Evolutionary conservation across 2,329 filamentous ascomycete genomes (phyloP).

Genomic region (Pseudopithomyces maydicus): DNA sequence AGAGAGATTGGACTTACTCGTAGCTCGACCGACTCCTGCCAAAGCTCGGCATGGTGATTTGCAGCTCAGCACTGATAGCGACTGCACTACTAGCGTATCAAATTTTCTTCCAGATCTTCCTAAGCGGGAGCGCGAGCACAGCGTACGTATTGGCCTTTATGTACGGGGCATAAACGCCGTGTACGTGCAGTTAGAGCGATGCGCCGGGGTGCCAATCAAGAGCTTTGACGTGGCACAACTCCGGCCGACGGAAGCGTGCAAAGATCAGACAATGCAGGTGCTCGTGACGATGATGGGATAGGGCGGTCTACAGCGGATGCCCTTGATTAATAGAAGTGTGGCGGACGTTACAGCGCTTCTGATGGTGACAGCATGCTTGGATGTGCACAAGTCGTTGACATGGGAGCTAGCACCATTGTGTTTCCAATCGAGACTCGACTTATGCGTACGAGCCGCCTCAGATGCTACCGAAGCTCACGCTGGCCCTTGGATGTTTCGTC

Average conservation of each 20-base stretch:
- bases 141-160: slow-evolving; percentile 29
- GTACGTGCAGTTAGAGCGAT: slow-evolving; percentile 20
- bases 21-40: slow-evolving; percentile 45
- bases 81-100: slow-evolving; percentile 27
- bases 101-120: slow-evolving; percentile 25
- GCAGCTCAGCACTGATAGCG: slow-evolving; percentile 15
- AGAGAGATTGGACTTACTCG: slow-evolving; percentile 40
- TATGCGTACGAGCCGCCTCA: slow-evolving; percentile 20
- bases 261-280: slow-evolving; percentile 8
- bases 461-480: slow-evolving; percentile 20
- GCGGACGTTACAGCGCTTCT: slow-evolving; percentile 6
- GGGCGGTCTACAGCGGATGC: slow-evolving; percentile 10
- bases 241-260: slow-evolving; percentile 17
- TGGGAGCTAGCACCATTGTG: neutral
- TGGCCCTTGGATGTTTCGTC: slow-evolving; percentile 23
- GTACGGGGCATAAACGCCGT: slow-evolving; percentile 31
- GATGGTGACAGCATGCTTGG: slow-evolving; percentile 15
- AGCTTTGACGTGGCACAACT: slow-evolving; percentile 14
- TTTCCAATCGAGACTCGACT: slow-evolving; percentile 16
- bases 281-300: slow-evolving; percentile 2
- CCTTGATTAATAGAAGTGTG: slow-evolving; percentile 14
- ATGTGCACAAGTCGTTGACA: slow-evolving; percentile 13
- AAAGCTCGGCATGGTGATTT: slow-evolving; percentile 44
- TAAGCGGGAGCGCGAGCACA: slow-evolving; percentile 20
- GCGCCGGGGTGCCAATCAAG: slow-evolving; percentile 15